Conservation (phyloP, 192 early-diverging fungal genomes). For the Linnemannia schmuckeri region DNA sequence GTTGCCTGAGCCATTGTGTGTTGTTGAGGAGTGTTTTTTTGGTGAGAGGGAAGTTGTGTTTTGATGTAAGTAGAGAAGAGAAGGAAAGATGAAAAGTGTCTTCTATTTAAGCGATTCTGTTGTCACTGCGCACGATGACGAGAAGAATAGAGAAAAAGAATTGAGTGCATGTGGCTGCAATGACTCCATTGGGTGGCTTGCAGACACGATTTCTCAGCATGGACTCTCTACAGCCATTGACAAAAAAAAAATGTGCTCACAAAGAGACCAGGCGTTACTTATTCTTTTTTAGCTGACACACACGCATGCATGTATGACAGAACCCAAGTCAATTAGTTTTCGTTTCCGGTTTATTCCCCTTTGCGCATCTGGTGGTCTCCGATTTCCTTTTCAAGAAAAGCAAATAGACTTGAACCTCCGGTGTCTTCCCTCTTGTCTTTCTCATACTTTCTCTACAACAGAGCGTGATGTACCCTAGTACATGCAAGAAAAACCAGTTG, state of each 20-base stretch:
- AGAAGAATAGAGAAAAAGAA: not conserved
- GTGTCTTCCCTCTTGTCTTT: too few relatives aligned
- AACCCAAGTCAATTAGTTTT: too few relatives aligned
- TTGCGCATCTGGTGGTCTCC: too few relatives aligned
- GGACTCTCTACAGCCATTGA: too few relatives aligned
- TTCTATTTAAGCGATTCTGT: not conserved
- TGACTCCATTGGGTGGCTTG: not conserved
- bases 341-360: too few relatives aligned
- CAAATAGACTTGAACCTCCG: too few relatives aligned
- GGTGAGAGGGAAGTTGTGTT: not conserved
- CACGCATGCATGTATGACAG: too few relatives aligned
- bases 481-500: too few relatives aligned
- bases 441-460: too few relatives aligned
- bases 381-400: too few relatives aligned
- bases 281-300: too few relatives aligned
- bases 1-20: slow-evolving; percentile 9
- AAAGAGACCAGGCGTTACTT: not conserved
- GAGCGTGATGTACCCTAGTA: too few relatives aligned
- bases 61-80: not conserved
- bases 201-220: not conserved
- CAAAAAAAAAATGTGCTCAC: not conserved
- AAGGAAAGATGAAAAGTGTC: not conserved
- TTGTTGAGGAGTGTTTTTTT: not conserved
- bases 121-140: not conserved
- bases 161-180: not conserved